Percentiles rank a stretch among this genome's conserved stretches.
Conservation (phyloP, 345 rosid genomes). For the Eutrema heterophyllum region DNA sequence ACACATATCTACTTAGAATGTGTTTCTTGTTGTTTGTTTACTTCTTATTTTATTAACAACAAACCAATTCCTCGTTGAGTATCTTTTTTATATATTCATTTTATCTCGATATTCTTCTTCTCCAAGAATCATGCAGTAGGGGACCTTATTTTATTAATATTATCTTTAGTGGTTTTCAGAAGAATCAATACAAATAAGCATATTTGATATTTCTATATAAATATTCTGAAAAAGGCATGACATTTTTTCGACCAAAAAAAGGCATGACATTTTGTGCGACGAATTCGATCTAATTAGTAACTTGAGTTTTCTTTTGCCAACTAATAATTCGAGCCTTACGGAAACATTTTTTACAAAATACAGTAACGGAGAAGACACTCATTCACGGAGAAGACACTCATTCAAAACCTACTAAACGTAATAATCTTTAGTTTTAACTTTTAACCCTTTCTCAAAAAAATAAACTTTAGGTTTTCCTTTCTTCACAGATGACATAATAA, state of each 20-base stretch:
- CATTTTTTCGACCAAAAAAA: not conserved
- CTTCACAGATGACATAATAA: no score
- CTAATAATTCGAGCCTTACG: not conserved
- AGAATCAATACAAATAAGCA: not conserved
- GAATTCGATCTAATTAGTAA: not conserved
- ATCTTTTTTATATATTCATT: not conserved
- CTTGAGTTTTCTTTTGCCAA: not conserved
- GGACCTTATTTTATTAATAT: not conserved
- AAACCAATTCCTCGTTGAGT: not conserved
- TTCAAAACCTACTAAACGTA: not conserved
- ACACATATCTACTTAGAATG: not conserved
- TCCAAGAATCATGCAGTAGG: slow-evolving; percentile 20
- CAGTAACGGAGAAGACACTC: not conserved
- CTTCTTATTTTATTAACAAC: not conserved
- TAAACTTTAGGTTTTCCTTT: no score
- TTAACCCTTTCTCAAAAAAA: no score
- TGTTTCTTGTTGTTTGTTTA: not conserved
- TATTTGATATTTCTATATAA: not conserved
- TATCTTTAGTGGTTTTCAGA: not conserved
- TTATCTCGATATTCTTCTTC: not conserved
- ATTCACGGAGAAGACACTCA: not conserved
- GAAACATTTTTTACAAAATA: no score
- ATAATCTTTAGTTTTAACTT: no score
- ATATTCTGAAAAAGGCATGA: not conserved
- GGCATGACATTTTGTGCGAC: not conserved